These are phyloP conservation scores for Blepharisma japonicum DNA, from an alignment of 73 alveolate species.

Conservation along the genomic window DNA sequence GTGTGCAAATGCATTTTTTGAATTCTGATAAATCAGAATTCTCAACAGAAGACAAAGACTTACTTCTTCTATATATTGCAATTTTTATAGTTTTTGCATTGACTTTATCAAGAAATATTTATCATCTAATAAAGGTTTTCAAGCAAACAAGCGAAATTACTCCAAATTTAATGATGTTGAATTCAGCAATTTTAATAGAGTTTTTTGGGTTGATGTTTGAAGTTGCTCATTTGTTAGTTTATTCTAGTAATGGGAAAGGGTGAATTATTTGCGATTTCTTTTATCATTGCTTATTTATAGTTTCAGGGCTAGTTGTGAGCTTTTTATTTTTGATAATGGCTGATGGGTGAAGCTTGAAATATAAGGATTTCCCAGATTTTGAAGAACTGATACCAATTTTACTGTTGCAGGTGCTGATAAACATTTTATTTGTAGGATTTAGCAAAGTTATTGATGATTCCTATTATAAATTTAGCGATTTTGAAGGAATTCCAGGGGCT, in stretches of 20 bases:
- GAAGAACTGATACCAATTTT: not conserved
- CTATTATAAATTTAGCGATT: not conserved
- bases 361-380: not conserved
- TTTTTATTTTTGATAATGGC: not conserved
- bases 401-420: not conserved
- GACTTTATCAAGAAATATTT: not conserved
- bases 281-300: not conserved
- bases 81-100: not conserved
- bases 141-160: not conserved
- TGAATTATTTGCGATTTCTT: not conserved
- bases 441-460: constrained; percentile 7
- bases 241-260: not conserved
- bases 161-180: not conserved
- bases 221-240: not conserved
- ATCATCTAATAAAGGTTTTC: not conserved
- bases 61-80: not conserved
- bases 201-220: not conserved
- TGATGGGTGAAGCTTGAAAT: not conserved
- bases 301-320: not conserved
- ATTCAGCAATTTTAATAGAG: not conserved
- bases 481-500: not conserved
- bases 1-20: no score
- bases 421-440: not conserved
- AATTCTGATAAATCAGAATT: not conserved
- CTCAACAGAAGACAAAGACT: constrained; percentile 1